Evolutionary conservation across 2,329 filamentous ascomycete species (phyloP).

Genomic region (Aspergillus neoniger): DNA sequence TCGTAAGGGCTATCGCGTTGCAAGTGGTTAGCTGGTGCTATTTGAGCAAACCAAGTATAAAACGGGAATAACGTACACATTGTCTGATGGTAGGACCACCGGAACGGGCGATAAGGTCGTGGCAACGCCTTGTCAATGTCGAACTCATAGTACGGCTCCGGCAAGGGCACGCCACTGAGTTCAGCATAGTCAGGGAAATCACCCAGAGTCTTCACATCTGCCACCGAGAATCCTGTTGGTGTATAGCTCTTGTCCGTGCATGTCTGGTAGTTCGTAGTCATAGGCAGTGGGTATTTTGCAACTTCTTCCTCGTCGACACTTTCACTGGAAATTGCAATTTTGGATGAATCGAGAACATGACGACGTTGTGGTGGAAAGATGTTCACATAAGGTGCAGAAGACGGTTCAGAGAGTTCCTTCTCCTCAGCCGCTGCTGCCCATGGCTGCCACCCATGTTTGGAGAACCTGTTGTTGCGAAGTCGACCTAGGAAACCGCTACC

Average conservation of each 20-base stretch:
- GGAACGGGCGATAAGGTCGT: constrained; percentile 76
- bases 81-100: constrained; percentile 86
- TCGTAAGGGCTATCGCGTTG: constrained; percentile 64
- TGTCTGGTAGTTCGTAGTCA: constrained; percentile 42
- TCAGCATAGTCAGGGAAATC: constrained; percentile 77
- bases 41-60: too few species aligned
- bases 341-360: constrained; percentile 44
- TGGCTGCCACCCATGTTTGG: constrained; percentile 55
- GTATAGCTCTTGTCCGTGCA: constrained; percentile 52
- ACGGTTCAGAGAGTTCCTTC: constrained; percentile 34
- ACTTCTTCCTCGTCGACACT: constrained; percentile 37
- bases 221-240: constrained; percentile 68
- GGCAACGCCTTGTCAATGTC: constrained; percentile 68
- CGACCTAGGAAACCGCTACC: constrained; percentile 41
- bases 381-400: constrained; percentile 45
- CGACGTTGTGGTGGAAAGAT: constrained; percentile 57
- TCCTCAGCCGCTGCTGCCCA: constrained; percentile 56
- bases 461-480: constrained; percentile 45
- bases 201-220: constrained; percentile 69
- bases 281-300: constrained; percentile 40
- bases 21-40: not conserved
- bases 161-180: constrained; percentile 73
- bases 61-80: constrained; percentile 67
- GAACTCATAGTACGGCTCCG: constrained; percentile 64
- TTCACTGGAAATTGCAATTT: constrained; percentile 20